phyloP scores from a whole-genome alignment of 768 basidiomycete species.

The Rhizopogon rudus region DNA sequence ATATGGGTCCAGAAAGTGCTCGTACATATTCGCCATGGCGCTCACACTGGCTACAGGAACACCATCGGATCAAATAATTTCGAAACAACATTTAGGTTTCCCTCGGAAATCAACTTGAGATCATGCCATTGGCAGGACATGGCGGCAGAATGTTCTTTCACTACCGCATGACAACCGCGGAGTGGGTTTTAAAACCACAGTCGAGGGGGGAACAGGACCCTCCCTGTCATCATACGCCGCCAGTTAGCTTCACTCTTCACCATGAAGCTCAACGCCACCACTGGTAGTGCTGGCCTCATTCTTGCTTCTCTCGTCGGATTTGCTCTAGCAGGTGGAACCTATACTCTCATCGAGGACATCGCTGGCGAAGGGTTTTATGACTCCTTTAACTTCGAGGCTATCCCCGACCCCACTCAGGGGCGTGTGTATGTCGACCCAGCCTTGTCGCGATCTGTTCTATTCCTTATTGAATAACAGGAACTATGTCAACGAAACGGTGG shows the following conservation, averaged over 20 bases:
- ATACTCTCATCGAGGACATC: constrained; percentile 34
- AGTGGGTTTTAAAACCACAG: too few species aligned
- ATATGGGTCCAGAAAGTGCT: too few species aligned
- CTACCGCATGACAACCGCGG: too few species aligned
- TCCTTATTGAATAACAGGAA: constrained; percentile 7
- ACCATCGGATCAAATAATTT: too few species aligned
- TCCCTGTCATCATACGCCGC: neutral
- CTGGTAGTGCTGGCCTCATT: constrained; percentile 1
- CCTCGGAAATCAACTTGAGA: too few species aligned
- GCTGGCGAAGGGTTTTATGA: constrained; percentile 44
- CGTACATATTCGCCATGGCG: too few species aligned
- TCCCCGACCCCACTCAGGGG: constrained; percentile 61
- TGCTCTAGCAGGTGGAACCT: constrained; percentile 14
- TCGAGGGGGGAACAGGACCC: too few species aligned
- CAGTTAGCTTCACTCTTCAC: neutral
- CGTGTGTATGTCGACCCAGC: constrained; percentile 46
- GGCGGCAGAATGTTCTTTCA: too few species aligned
- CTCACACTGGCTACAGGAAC: too few species aligned
- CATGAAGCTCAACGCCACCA: constrained; percentile 14
- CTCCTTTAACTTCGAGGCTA: constrained; percentile 42
- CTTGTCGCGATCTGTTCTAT: neutral
- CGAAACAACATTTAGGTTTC: too few species aligned
- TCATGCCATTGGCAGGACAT: too few species aligned
- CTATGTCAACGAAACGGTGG: constrained; percentile 22
- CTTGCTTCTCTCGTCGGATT: constrained; percentile 10